These are phyloP conservation scores for Fusarium algeriense DNA, from an alignment of 2,329 filamentous ascomycete genomes.

Conservation along the genomic window DNA sequence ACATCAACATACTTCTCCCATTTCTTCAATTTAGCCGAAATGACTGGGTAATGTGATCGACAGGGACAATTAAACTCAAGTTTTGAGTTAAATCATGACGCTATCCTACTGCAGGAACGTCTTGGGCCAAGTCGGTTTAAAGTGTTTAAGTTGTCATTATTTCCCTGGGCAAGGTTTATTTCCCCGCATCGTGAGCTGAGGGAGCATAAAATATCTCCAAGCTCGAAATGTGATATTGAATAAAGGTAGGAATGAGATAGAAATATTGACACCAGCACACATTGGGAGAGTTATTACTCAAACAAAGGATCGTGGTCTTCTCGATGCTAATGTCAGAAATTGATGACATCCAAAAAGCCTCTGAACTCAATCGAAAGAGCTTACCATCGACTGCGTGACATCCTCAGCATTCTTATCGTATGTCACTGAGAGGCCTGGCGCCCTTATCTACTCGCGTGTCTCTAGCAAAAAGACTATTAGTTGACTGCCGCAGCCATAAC, in stretches of 20 bases:
- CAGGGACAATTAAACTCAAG: conserved; percentile 26
- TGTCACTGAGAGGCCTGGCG: background rate
- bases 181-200: conserved; percentile 3
- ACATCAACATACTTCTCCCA: background rate
- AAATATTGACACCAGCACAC: background rate
- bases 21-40: background rate
- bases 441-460: background rate
- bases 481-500: background rate
- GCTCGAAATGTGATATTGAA: background rate
- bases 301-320: background rate
- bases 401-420: background rate
- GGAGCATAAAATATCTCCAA: background rate
- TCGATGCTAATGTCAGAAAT: background rate
- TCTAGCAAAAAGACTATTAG: background rate
- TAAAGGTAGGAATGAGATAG: background rate
- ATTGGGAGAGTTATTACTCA: no score
- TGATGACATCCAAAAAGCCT: background rate
- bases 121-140: background rate
- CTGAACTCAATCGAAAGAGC: conserved; percentile 6
- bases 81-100: conserved; percentile 36
- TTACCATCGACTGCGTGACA: background rate
- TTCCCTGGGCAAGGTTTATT: conserved; percentile 6
- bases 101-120: conserved; percentile 35
- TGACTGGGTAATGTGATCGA: conserved; percentile 2
- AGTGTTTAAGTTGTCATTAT: conserved; percentile 1